Evolutionary conservation across 2,329 filamentous ascomycete species (phyloP), one percentile per base, ranked within the genome.

Genomic region (Calycina marina): DNA sequence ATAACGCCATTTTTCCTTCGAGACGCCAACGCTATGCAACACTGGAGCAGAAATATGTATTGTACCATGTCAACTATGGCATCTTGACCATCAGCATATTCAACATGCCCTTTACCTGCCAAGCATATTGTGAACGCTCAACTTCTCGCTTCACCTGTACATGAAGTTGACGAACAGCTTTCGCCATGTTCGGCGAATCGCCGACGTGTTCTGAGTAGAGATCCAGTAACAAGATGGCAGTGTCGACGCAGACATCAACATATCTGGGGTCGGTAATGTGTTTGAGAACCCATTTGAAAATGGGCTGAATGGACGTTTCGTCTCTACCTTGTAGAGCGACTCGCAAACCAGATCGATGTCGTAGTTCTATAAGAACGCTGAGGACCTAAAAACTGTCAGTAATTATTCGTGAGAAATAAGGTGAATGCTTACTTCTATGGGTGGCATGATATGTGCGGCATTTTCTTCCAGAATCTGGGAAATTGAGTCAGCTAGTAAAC

Each of bases 91-190:
- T 71, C 41, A 81, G 56, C 61, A 81, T 78, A 46, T 88, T 82
- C 42, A 96, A 58, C 86, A 96, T 94, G 2, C 88, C 90, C 43
- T 70, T 70, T 8, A 83, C 86, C 57, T 80, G 74, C 45, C 72
- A 77, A 2, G 88, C 86, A 50, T 80, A 67, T 57, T 93, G 81
- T 14, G 84, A 82, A 48, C 78, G 74, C 55, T 92, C 83, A 8
- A 86, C 78, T 54, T 90, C 82, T 25, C 69, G 61, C 40, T 72
- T 68, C 13, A 96, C 88, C 24, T 76, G 65, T 28, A 67, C 61
- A 51, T 79, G 73, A 41, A 94, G 61, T 30, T 63, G 64, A 45
- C 71, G 66, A 48, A 96, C 74, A 30, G 76, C 65, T 30, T 65
- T 64, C 39, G 82, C 75, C 35, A 96, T 68, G 52, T 81, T 74